Base-by-base conservation (phyloP, 1,139 yeast genomes). In the Geotrichum reessii region DNA sequence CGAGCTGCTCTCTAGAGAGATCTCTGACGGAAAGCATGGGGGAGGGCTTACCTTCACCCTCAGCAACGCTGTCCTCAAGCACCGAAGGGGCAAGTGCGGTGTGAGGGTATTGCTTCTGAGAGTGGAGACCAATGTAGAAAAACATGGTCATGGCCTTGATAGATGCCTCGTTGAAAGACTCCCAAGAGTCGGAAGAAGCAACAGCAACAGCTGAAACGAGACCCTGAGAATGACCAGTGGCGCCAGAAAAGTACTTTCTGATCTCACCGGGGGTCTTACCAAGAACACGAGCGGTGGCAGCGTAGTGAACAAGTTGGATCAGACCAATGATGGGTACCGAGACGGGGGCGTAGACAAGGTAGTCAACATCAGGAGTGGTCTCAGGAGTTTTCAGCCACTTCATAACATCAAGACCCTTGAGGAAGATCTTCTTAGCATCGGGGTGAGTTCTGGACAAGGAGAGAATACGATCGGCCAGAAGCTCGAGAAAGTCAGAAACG, bases 151-250 rank as follows among this genome's bases (percentile, higher is more conserved):
- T 82, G 42, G 96, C 91, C 75, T 88, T 88, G 67, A 85, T 76
- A 59, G 96, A 78, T 66, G 86, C 81, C 59, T 76, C 78, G 72
- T 81, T 80, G 77, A 89, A 93, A 25, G 90, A 82, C 17, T 83
- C 88, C 98, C 98, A 92, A 54, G 88, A 80, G 69, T 83, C 85
- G 24, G 97, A 82, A 62, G 92, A 83, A 50, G 98, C 88, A 67
- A 93, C 82, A 46, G 96, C 96, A 64, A 91, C 83, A 46, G 99
- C 95, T 48, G 97, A 89, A 60, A 93, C 88, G 69, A 93, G 79
- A 77, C 99, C 99, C 79, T 93, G 99, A 48, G 98, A 92, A 74
- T 93, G 99, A 76, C 99, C 99, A 57, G 98, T 92, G 52, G 97
- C 83, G 70, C 98, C 98, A 57, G 81, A 74, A 62, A 92, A 78